Evolutionary conservation across 2,329 filamentous ascomycete genomes (phyloP), one percentile per base, ranked within the genome.

Genomic region (Exophiala xenobiotica): DNA sequence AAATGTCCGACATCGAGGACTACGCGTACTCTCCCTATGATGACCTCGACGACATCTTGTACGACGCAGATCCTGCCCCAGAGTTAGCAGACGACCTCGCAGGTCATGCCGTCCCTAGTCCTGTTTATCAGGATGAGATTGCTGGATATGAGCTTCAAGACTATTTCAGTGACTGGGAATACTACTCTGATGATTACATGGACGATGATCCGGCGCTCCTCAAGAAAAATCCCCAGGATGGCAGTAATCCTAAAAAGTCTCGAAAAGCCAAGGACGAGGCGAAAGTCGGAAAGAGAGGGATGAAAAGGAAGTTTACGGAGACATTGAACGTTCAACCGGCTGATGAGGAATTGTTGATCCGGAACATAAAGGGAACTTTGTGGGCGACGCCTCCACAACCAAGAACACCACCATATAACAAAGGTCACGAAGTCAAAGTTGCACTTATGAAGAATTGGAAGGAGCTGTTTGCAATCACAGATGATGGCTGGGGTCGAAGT

Each of bases 381-480:
- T 75, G 72, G 71, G 68, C 65, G 2, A 59, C 65, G 2, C 55
- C 56, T 4, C 53, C 65, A 46, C 61, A 65, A 3, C 58, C 58
- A 5, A 57, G 50, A 12, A 49, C 66, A 2, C 57, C 66, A 16
- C 51, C 68, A 8, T 70, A 73, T 45, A 63, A 70, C 22, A 68
- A 68, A 0, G 72, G 71, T 3, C 61, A 68, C 3, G 69, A 69
- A 3, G 68, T 72, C 18, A 69, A 69, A 45, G 71, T 77, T 0
- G 66, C 74, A 1, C 54, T 77, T 14, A 62, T 76, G 41, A 69
- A 71, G 55, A 70, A 76, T 57, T 76, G 74, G 72, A 66, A 71
- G 16, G 70, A 75, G 49, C 58, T 73, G 2, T 75, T 76, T 31
- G 52, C 52, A 2, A 53, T 50, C 37, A 55, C 40, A 20, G 44